Conservation (phyloP, 192 early-diverging fungal genomes). For the Cetraspora pellucida region DNA sequence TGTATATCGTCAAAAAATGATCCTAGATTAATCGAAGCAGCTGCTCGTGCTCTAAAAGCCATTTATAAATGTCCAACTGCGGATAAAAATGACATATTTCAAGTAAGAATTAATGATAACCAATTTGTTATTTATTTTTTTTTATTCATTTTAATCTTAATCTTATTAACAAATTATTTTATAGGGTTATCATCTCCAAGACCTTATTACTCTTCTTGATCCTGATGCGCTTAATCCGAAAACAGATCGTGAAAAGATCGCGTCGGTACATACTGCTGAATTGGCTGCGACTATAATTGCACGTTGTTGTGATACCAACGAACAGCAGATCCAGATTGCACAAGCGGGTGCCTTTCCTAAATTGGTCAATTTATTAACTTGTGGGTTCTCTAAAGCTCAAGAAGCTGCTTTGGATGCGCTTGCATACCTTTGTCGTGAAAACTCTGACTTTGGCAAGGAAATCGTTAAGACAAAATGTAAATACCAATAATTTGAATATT, state of each 20-base stretch:
- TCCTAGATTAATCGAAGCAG: slow-evolving; percentile 65
- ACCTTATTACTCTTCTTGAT: slow-evolving; percentile 54
- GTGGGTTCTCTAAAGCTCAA: slow-evolving; percentile 64
- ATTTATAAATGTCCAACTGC: slow-evolving; percentile 61
- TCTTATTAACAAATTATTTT: neutral
- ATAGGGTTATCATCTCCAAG: slow-evolving; percentile 49
- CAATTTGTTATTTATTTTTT: neutral
- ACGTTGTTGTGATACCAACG: slow-evolving; percentile 56
- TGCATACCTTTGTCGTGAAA: slow-evolving; percentile 65
- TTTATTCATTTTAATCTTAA: neutral
- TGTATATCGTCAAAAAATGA: slow-evolving; percentile 42
- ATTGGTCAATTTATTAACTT: slow-evolving; percentile 58
- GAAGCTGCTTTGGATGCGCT: slow-evolving; percentile 79
- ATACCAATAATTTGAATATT: neutral
- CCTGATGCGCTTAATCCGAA: slow-evolving; percentile 37
- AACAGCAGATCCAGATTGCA: slow-evolving; percentile 66
- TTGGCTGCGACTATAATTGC: slow-evolving; percentile 67
- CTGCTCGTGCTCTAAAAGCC: slow-evolving; percentile 66
- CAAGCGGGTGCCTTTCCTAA: slow-evolving; percentile 57
- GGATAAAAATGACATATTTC: slow-evolving; percentile 54
- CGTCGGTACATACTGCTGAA: slow-evolving; percentile 58
- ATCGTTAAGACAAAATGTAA: slow-evolving; percentile 57
- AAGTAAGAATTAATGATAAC: slow-evolving; percentile 36
- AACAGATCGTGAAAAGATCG: slow-evolving; percentile 39
- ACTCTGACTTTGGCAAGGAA: slow-evolving; percentile 52